Evolutionary conservation across 225 moss, liverwort and hornwort species (phyloP), one percentile per base, ranked within the genome.

Genomic region (Bryum argenteum): DNA sequence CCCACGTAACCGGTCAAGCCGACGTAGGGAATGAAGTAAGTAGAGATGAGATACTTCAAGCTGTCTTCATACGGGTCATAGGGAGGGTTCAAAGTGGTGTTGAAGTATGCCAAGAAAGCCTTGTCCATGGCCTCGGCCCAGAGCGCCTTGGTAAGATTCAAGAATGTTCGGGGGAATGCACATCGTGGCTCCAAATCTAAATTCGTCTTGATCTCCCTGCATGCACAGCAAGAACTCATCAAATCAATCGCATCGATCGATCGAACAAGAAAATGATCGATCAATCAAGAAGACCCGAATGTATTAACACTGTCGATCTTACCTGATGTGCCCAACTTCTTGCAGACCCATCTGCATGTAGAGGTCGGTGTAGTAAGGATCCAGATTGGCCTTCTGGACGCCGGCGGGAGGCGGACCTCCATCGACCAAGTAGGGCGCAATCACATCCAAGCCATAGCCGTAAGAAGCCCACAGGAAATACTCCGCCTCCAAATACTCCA

Each of bases 1-100:
- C 95, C 95, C 0, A 79, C 81, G 0, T 95, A 95, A n/a, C 95
- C 95, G 0, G 95, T 91, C 61, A 91, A 61, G 0, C 95, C 95
- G 0, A 95, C 95, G 10, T 95, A 95, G 3, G 95, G 95, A 16
- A 95, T 92, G 3, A 78, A 72, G 66, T 95, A 95, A 0, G 84
- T 72, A 1, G 89, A 90, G 39, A 95, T 84, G 4, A 90, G 53
- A 26, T 86, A 92, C 59, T 92, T 95, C 74, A 92, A 58, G n/a
- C 84, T 78, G 73, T 80, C 83, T 37, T 24, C 73, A 8, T 92
- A 95, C 0, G 87, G 83, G 42, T 95, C 63, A 26, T 85, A 95
- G 0, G 89, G 65, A 44, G 95, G 95, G 16, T 14, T 59, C 80
- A 95, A 11, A 33, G 62, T 84, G 54, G 65, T 66, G 37, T 84